These are phyloP conservation scores for Cercophora samala DNA, from an alignment of 495 filamentous ascomycete genomes.

Conservation along the genomic window DNA sequence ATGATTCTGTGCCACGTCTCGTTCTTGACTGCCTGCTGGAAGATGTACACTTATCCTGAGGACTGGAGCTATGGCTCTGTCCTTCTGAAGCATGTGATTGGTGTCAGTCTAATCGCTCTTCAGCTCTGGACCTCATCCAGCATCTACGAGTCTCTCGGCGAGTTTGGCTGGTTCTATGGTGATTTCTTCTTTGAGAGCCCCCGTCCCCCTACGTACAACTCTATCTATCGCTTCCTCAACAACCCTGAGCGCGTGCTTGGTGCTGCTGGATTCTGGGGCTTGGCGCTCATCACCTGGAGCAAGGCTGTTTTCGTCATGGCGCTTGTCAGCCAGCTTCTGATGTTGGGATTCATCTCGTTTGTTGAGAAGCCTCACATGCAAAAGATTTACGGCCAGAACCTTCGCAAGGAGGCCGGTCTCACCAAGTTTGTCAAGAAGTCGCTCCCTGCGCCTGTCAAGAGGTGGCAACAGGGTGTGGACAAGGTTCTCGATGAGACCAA, in stretches of 20 bases:
- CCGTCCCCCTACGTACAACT: constrained; percentile 87
- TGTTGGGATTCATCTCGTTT: constrained; percentile 83
- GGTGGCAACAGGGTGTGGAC: constrained; percentile 79
- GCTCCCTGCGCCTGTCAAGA: constrained; percentile 71
- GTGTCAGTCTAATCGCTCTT: constrained; percentile 72
- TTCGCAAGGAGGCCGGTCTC: constrained; percentile 84
- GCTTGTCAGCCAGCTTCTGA: constrained; percentile 77
- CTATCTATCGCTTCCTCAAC: constrained; percentile 96
- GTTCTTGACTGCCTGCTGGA: constrained; percentile 90
- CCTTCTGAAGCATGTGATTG: constrained; percentile 81
- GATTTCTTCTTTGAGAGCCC: constrained; percentile 94
- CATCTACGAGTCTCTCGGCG: constrained; percentile 93
- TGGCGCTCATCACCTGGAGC: constrained; percentile 88
- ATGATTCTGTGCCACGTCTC: constrained; percentile 83
- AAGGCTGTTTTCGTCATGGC: constrained; percentile 78
- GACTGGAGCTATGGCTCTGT: constrained; percentile 83
- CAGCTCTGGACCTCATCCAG: constrained; percentile 92
- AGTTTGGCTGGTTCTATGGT: constrained; percentile 99
- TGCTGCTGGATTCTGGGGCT: constrained; percentile 92
- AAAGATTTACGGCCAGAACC: constrained; percentile 83
- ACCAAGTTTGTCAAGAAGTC: constrained; percentile 85
- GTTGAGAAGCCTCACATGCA: constrained; percentile 98
- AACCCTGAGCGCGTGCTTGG: constrained; percentile 94
- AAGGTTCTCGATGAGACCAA: constrained; percentile 78
- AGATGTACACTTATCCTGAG: constrained; percentile 82